Base-by-base conservation (phyloP, 257 asterid genomes). In the Ballota nigra region DNA sequence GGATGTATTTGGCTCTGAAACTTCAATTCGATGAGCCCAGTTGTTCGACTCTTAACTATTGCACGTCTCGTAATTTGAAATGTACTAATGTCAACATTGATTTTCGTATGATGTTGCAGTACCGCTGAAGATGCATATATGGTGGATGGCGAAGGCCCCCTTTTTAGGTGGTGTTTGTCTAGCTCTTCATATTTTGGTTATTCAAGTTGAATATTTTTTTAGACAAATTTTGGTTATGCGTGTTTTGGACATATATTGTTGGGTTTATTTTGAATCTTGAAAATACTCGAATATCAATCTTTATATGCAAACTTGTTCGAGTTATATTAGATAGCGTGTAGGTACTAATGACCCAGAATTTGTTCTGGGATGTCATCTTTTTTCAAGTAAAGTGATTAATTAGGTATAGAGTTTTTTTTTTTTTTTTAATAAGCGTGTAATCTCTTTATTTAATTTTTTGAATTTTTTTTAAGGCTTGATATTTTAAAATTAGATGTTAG, bases 81-180 rank as follows among this genome's bases (percentile, higher is more conserved):
- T 38, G 5, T n/a, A 29, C 31, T 47, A 2, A 12, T 34, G 52
- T 73, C 33, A 3, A 66, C 22, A 0, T 66, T 66, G 26, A 24
- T 8, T 9, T 33, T 15, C 2, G 3, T 40, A n/a, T 43, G 13
- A 20, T 38, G 26, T 12, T 69, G 7, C 76, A 69, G 80, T 76
- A 69, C 68, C 80, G 80, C 29, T 76, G n/a, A 75, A 22, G 66
- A 76, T 36, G 55, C 63, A 12, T 38, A 49, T 3, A n/a, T n/a
- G 34, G 34, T 41, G 16, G 16, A 34, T 15, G 13, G 40, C 0
- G 56, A 63, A 20, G 49, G 49, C 16, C 49, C 4, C 11, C 47
- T 13, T 43, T 29, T 24, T 33, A 43, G 49, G 64, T 18, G 51
- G 12, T 33, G 40, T 3, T 58, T 19, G 13, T 10, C 1, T 31